Conservation (phyloP, 148 eudicot species). For the Vaccinium darrowii region DNA sequence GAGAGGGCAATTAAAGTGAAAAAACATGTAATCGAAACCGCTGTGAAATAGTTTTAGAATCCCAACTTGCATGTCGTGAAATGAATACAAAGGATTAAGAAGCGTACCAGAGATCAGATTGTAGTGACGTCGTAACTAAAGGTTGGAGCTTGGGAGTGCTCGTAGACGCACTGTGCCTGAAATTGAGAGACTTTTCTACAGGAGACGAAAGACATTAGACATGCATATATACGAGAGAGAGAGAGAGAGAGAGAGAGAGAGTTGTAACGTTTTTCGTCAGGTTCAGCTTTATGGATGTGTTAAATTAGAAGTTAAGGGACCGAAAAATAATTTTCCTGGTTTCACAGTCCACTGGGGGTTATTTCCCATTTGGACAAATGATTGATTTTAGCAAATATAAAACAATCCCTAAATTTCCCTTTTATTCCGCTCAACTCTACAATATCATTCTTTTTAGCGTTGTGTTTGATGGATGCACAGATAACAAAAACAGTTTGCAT, state of each 20-base stretch:
- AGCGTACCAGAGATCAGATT: not conserved
- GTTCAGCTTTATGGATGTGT: not conserved
- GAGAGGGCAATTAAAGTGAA: not conserved
- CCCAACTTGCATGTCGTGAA: not conserved
- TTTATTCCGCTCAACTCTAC: no score
- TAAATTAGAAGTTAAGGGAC: not conserved
- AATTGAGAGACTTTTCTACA: not conserved
- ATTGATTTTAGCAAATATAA: no score
- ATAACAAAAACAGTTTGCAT: no score
- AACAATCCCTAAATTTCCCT: no score
- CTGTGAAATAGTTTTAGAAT: not conserved
- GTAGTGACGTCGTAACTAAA: not conserved
- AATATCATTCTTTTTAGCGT: no score
- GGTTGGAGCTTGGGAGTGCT: constrained; percentile 2
- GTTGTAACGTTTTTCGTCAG: not conserved
- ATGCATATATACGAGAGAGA: not conserved
- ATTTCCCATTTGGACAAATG: no score
- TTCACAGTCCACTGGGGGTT: no score
- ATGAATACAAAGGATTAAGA: not conserved
- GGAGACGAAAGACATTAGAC: not conserved
- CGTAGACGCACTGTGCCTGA: not conserved
- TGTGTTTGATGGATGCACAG: no score
- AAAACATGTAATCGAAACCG: not conserved
- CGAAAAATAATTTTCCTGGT: not conserved
- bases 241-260: not conserved